Evolutionary conservation across 257 asterid genomes (phyloP).

Genomic region (Solanum chaucha): DNA sequence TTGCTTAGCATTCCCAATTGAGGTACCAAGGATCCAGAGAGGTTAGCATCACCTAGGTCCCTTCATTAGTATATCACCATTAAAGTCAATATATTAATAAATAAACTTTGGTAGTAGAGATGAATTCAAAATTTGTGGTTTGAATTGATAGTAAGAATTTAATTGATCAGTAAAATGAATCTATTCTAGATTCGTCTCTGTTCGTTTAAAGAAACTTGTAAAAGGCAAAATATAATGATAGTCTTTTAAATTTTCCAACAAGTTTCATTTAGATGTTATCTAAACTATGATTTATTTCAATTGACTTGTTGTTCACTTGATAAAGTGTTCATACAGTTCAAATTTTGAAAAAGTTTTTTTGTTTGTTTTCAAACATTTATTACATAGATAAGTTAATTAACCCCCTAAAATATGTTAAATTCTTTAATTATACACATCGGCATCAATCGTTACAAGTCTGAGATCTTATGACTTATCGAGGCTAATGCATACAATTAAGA

Average conservation of each 20-base stretch:
- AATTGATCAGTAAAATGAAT: background rate
- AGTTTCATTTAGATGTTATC: background rate
- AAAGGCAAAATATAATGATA: background rate
- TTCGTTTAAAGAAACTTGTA: background rate
- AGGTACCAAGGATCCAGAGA: conserved; percentile 26
- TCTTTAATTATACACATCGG: background rate
- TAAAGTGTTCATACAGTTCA: no score
- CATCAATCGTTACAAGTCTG: background rate
- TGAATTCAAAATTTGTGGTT: background rate
- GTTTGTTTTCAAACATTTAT: background rate
- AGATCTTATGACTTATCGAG: background rate
- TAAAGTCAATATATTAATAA: background rate
- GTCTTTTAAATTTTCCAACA: background rate
- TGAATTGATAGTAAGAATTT: background rate
- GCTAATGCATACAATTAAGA: background rate
- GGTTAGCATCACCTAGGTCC: conserved; percentile 29
- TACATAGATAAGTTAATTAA: background rate
- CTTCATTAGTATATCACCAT: background rate
- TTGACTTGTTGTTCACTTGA: no score
- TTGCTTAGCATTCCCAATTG: conserved; percentile 14
- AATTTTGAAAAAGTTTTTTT: no score
- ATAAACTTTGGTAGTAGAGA: background rate
- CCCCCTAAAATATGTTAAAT: background rate
- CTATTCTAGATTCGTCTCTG: background rate
- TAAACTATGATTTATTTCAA: background rate